Conservation (phyloP, 305 asterid species). For the Fraxinus platypoda region DNA sequence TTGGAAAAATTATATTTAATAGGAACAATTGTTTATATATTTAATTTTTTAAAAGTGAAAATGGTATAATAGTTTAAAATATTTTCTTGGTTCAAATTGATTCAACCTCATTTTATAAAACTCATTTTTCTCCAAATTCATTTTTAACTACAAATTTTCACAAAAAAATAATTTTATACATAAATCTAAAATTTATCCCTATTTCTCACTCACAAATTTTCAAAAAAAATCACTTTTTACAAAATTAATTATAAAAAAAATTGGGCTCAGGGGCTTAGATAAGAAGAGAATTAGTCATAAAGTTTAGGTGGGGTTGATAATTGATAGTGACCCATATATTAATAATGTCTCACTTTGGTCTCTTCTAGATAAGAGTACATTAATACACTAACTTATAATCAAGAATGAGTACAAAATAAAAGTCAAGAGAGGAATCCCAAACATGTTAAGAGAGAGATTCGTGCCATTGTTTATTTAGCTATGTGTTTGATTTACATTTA, state of each 20-base stretch:
- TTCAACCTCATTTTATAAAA: background rate
- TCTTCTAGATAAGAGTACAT: background rate
- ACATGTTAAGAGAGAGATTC: background rate
- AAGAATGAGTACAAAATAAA: background rate
- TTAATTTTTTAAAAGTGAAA: no score
- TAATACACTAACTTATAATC: background rate
- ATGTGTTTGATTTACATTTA: background rate
- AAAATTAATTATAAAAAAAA: no score
- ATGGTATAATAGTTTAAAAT: background rate
- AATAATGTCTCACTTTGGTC: background rate
- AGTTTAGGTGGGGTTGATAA: background rate
- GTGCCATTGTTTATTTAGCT: no score
- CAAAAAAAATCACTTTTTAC: background rate
- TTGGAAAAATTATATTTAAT: background rate
- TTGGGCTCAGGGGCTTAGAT: background rate
- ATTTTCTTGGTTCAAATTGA: background rate
- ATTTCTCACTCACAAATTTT: background rate
- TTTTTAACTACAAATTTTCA: no score
- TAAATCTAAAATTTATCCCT: no score
- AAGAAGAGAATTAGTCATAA: background rate
- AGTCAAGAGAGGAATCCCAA: background rate
- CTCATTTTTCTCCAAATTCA: no score
- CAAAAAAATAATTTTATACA: no score
- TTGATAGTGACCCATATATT: background rate
- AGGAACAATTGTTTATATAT: background rate